Evolutionary conservation across 2,329 filamentous ascomycete species (phyloP).

Genomic region (Arthrocladium fulminans): DNA sequence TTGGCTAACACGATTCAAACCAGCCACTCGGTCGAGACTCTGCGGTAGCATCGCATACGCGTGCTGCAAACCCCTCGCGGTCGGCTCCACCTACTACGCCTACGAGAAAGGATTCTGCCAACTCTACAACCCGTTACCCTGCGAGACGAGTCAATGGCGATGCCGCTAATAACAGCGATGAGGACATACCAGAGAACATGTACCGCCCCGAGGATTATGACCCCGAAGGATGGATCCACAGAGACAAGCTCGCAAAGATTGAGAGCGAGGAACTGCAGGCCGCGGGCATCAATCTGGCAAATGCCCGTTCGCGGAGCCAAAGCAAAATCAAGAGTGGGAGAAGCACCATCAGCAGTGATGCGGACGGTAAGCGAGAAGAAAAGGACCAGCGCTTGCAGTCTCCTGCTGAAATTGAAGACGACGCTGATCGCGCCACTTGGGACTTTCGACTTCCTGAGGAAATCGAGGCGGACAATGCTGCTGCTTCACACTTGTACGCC

Average conservation of each 20-base stretch:
- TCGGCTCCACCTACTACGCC: not conserved
- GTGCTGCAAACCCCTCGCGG: not conserved
- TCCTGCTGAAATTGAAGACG: slow-evolving; percentile 33
- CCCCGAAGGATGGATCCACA: slow-evolving; percentile 41
- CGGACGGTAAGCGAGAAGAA: slow-evolving; percentile 29
- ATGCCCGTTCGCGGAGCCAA: slow-evolving; percentile 31
- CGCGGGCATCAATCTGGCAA: slow-evolving; percentile 36
- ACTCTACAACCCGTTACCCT: slow-evolving; percentile 20
- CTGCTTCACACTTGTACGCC: slow-evolving; percentile 42
- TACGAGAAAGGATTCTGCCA: slow-evolving; percentile 18
- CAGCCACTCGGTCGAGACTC: slow-evolving; percentile 1
- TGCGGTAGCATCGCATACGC: slow-evolving; percentile 2
- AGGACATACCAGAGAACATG: slow-evolving; percentile 24
- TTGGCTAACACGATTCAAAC: slow-evolving; percentile 3
- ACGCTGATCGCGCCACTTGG: slow-evolving; percentile 48
- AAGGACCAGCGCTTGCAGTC: slow-evolving; percentile 26
- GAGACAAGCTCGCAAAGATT: slow-evolving; percentile 43
- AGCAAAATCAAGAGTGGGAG: slow-evolving; percentile 29
- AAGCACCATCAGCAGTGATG: slow-evolving; percentile 32
- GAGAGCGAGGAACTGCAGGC: slow-evolving; percentile 44
- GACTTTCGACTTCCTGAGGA: slow-evolving; percentile 72
- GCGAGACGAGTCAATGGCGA: slow-evolving; percentile 11
- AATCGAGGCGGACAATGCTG: slow-evolving; percentile 48
- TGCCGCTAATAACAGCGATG: slow-evolving; percentile 11
- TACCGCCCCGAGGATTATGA: slow-evolving; percentile 25